Evolutionary conservation across 106 monocot genomes (phyloP), one percentile per base, ranked within the genome.

Genomic region (Apostasia shenzhenica): DNA sequence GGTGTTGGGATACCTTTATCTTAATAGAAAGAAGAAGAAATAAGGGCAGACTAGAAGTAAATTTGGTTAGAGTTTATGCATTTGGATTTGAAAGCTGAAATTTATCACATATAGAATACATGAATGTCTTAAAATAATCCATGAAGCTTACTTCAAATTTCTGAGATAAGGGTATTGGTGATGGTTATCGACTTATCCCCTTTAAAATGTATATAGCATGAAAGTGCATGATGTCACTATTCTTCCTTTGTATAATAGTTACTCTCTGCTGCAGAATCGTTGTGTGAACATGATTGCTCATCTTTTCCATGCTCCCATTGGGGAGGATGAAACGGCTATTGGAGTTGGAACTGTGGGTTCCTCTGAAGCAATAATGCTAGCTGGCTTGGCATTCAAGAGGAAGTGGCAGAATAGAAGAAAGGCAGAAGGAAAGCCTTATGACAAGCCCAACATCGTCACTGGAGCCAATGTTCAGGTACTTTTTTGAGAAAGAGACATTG

Each of bases 321-420:
- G 81, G 47, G 83, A 81, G 12, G 63, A 71, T 42, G 92, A 92
- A 63, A 74, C 85, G 1, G 92, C 88, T 5, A 70, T 88, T 7
- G 88, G 92, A 43, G 92, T 88, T 73, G 85, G 85, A 57, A 92
- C 92, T 2, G 88, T 85, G 7, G 92, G 92, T 59, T 87, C 85
- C 58, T 92, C 92, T 14, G 88, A 92, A 75, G 92, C 92, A 12
- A 88, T 92, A 59, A 92, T 92, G 92, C 76, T 92, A 3, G 92
- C 92, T 12, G 92, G 92, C 38, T 42, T 92, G 76, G 92, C 88
- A 45, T 85, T 92, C 71, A 92, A 88, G 70, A 85, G 92, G 71
- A 92, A 80, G 54, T 92, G 92, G 92, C 92, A 92, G 76, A 88
- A 85, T 68, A 83, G 76, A 67, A 80, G 88, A 61, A 85, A 88